Evolutionary conservation across 164 flowering plant genomes (phyloP).

Genomic region (Vitis rupestris): DNA sequence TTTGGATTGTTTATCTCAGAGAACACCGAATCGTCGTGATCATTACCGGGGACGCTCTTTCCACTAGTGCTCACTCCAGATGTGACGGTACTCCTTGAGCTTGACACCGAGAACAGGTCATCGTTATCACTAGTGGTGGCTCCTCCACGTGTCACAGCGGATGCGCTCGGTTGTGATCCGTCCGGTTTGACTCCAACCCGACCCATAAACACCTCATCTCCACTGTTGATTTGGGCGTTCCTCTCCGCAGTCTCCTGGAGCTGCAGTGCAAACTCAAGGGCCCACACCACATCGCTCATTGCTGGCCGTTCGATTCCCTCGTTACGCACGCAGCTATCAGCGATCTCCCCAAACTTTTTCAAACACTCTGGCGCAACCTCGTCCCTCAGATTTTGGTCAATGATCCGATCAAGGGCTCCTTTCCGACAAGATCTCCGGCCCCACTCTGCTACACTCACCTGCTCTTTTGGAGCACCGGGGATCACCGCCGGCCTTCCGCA

Average conservation of each 20-base stretch:
- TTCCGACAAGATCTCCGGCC: constrained; percentile 2
- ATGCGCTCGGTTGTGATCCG: too few species aligned
- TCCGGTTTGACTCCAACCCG: too few species aligned
- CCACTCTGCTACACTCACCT: constrained; percentile 28
- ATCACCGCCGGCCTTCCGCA: constrained; percentile 25
- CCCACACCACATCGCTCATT: constrained; percentile 32
- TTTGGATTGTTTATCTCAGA: too few species aligned
- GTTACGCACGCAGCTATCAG: constrained; percentile 27
- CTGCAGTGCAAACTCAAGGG: constrained; percentile 33
- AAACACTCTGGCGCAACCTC: constrained; percentile 23
- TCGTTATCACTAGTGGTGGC: too few species aligned
- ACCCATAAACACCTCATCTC: background rate
- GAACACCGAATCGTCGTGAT: too few species aligned
- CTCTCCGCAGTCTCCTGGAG: constrained; percentile 34
- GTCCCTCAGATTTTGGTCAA: constrained; percentile 22
- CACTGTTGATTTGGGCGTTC: background rate
- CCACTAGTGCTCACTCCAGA: too few species aligned
- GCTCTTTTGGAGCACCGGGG: constrained; percentile 10
- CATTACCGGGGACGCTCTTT: too few species aligned
- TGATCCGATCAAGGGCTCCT: constrained; percentile 18
- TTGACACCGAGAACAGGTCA: too few species aligned
- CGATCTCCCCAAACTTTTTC: constrained; percentile 23
- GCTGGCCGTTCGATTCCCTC: constrained; percentile 29
- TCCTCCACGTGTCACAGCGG: too few species aligned
- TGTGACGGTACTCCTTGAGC: too few species aligned